Evolutionary conservation across 495 filamentous ascomycete genomes (phyloP).

Genomic region (Penicillium coprophilum): DNA sequence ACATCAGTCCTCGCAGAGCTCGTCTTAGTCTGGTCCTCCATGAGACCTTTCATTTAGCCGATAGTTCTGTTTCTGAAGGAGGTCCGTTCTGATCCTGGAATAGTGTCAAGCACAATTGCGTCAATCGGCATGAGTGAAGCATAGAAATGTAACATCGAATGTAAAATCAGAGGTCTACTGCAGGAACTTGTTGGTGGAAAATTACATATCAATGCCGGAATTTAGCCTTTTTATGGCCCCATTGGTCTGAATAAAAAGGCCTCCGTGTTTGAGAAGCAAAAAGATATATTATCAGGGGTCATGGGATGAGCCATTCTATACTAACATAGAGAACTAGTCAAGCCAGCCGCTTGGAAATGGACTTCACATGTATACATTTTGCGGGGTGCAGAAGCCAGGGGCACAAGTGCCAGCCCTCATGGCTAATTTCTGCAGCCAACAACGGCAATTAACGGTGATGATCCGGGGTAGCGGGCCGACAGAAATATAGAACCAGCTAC

Average conservation of each 20-base stretch:
- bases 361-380: not conserved
- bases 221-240: not conserved
- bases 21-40: not conserved
- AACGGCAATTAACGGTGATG: not conserved
- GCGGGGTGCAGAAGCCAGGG: not conserved
- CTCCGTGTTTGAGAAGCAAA: not conserved
- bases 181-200: constrained; percentile 6
- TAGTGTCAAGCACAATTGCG: constrained; percentile 17
- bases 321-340: not conserved
- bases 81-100: constrained; percentile 22
- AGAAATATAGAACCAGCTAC: not conserved
- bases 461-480: constrained; percentile 15
- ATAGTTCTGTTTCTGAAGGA: not conserved
- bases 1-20: too few species aligned
- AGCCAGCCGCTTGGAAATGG: not conserved
- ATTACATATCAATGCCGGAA: not conserved
- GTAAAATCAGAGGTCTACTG: not conserved
- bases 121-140: not conserved
- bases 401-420: not conserved
- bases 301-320: not conserved
- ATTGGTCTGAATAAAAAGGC: not conserved
- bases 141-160: not conserved
- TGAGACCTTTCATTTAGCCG: not conserved
- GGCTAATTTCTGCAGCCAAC: constrained; percentile 7
- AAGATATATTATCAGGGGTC: not conserved